Evolutionary conservation across 2,329 filamentous ascomycete genomes (phyloP), one percentile per base, ranked within the genome.

Genomic region (Onygena corvina): DNA sequence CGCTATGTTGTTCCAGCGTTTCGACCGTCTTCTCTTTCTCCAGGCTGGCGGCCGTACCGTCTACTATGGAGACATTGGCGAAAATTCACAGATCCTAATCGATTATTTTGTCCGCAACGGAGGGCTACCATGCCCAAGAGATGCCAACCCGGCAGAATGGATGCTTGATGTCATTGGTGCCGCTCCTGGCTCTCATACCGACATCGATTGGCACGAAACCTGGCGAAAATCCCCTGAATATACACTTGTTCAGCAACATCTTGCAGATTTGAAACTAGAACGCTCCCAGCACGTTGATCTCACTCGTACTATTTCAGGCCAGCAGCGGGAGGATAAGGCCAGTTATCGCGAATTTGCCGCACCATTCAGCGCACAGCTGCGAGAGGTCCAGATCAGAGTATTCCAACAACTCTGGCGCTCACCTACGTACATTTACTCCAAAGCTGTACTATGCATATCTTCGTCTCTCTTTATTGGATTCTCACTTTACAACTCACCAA

Each of bases 381-480:
- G 66, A 51, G 74, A 81, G 60, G 84, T 86, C 50, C 74, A 78
- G n/a, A 63, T 75, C 56, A 85, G 88, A 59, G 83, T 92, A 18
- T 92, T 92, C 71, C 77, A 88, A 61, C 87, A 94, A 65, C 92
- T 90, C 75, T 94, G 88, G 86, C 83, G 88, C 52, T 88, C 82
- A 0, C 88, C 88, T 0, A 76, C 81, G 3, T 94, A 94, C 71
- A 89, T 94, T 65, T 93, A 90, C 71, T 82, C 84, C 59, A 94
- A 51, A 31, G 20, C 46, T 8, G 11, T 45, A 11, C 75, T 1
- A 79, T 92, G 16, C 86, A 80, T 61, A 67, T 75, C 12, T 79
- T 74, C 74, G 12, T 71, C 81, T 3, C 73, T 93, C 12, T 92
- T 90, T 64, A 85, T 93, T 59, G 86, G 86, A 40, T 87, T 89